These are phyloP conservation scores for Naegleria gruberi DNA, from an alignment of 208 protist genomes.

Conservation along the genomic window DNA sequence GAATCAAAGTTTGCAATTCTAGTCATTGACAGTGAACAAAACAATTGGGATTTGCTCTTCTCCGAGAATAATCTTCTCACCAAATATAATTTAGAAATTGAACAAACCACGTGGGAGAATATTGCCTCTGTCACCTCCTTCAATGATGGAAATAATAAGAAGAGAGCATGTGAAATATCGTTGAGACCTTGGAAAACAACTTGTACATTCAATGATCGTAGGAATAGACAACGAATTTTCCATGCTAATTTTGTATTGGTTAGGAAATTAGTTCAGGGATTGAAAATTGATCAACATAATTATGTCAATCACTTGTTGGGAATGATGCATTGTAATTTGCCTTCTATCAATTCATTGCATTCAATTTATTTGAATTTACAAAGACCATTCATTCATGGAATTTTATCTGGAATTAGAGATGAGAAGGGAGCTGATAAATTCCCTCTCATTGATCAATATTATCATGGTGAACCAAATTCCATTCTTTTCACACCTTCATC, in stretches of 20 bases:
- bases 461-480: constrained; percentile 8
- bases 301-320: constrained; percentile 29
- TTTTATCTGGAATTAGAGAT: constrained; percentile 28
- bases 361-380: constrained; percentile 29
- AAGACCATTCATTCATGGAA: constrained; percentile 27
- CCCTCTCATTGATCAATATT: constrained; percentile 33
- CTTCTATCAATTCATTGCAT: constrained; percentile 26
- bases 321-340: constrained; percentile 23
- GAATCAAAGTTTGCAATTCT: background rate
- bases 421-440: constrained; percentile 29
- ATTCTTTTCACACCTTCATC: constrained; percentile 34
- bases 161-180: background rate
- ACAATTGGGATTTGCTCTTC: background rate
- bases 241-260: background rate
- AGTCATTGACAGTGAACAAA: background rate
- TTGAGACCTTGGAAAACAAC: background rate
- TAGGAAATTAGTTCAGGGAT: background rate
- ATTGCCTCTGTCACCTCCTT: background rate
- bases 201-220: background rate
- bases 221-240: background rate
- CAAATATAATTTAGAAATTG: background rate
- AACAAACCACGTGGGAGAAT: background rate
- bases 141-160: background rate
- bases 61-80: background rate
- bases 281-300: constrained; percentile 26